Evolutionary conservation across 2,329 filamentous ascomycete species (phyloP), one percentile per base, ranked within the genome.

Genomic region (Fusarium sp.): DNA sequence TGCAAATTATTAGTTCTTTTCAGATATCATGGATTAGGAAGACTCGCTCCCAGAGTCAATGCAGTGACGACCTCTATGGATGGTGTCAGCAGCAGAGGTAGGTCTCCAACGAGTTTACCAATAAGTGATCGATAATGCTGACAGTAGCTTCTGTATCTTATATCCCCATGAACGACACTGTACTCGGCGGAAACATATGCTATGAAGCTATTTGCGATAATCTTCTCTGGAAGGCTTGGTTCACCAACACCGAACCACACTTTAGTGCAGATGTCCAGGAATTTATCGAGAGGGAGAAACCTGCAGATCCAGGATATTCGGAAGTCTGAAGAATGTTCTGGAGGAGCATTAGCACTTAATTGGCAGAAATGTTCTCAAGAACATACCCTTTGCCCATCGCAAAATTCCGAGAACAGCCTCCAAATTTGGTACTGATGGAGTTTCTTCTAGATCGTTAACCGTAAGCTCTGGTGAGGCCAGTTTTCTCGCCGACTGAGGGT

Each of bases 161-260:
- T 24, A 8, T 56, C 57, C 16, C 74, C 76, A 13, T 75, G 71
- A 4, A 72, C 49, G 12, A 73, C 64, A 1, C 73, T 71, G 56
- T 81, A 73, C 46, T 80, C 79, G 2, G 72, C 69, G 63, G 81
- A 81, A 5, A 80, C 29, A 46, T 79, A 81, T 6, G 76, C 77
- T 5, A 82, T 55, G 30, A 76, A 81, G 5, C 78, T 75, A 52
- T 80, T 81, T 1, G 79, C 76, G 2, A 82, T 72, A 3, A 81
- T 75, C 9, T 79, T 75, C 13, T 81, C 79, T 5, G 77, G 51
- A 16, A 79, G 72, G 0, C 62, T 74, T 54, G 81, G 76, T 8
- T 76, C 74, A 10, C 80, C 75, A 6, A 80, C 58, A 1, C 78
- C 76, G 48, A 82, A 82, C 57, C 79, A 82, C 10, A 82, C 72